Base-by-base conservation (phyloP, 257 asterid species). In the Petunia axillaris region DNA sequence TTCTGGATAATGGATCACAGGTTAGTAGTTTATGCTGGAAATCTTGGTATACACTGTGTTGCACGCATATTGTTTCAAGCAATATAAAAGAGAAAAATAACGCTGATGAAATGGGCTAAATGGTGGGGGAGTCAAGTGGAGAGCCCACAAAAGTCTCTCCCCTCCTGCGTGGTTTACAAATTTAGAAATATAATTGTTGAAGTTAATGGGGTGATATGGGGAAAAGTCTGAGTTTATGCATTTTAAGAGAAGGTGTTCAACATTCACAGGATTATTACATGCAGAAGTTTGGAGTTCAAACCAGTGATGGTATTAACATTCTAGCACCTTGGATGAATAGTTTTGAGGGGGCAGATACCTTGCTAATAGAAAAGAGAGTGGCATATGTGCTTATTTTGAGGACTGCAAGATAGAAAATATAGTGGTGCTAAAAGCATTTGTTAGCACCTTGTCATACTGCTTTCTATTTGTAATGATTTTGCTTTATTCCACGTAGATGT, bases 1-100 rank as follows among this genome's bases (percentile, higher is more conserved):
- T 88, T 80, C 83, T 96, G 65, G 98, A 94, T 35, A 92, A 96
- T 60, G 99, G 99, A 87, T 88, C 99, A 78, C 99, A 96, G 98
- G 99, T 96, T 38, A 60, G 70, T 13, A 77, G 44, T 40, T 77
- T 59, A 44, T 58, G 35, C 16, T 58, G 54, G 53, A 60, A 41
- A 77, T 39, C 40, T 57, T 60, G 58, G 55, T 16, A 38, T 2
- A 46, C 41, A 71, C 62, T 4, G 11, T 6, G 64, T 62, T 38
- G 25, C 48, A 73, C 44, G 43, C 68, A 10, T n/a, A n/a, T 66
- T 4, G 3, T 55, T 64, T 66, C 36, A 44, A 39, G 35, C 37
- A 57, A 16, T 52, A 64, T 37, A 36, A 14, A 63, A 79, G 35
- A 15, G 9, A 15, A 70, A 70, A 9, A 25, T 48, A 46, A 50